phyloP scores from a whole-genome alignment of 768 basidiomycete genomes.

The Lactarius indigo region DNA sequence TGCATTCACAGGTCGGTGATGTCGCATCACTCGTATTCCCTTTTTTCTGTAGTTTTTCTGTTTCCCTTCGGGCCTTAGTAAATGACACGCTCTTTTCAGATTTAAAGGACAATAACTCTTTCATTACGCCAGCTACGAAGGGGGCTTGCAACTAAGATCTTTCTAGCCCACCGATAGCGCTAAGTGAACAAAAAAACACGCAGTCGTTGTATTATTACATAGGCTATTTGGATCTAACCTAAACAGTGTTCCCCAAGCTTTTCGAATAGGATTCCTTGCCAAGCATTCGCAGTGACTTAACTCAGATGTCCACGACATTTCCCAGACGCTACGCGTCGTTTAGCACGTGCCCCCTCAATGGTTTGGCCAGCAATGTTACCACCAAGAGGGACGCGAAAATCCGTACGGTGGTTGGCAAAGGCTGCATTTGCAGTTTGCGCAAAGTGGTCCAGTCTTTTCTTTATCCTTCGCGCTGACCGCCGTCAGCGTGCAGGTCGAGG shows the following conservation, averaged over 20 bases:
- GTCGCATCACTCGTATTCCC: not conserved
- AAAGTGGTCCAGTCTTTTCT: no score
- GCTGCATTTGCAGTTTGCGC: not conserved
- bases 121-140: not conserved
- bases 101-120: no score
- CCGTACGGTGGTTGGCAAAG: not conserved
- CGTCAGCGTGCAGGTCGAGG: no score
- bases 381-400: not conserved
- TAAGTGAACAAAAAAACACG: not conserved
- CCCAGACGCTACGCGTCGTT: not conserved
- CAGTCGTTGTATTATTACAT: not conserved
- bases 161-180: not conserved
- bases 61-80: not conserved
- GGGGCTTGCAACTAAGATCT: not conserved
- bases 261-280: not conserved
- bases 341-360: not conserved
- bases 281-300: not conserved
- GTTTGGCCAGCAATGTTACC: not conserved
- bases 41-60: not conserved
- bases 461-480: no score
- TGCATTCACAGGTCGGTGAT: not conserved
- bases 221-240: not conserved
- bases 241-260: not conserved
- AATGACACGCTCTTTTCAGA: not conserved
- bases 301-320: not conserved